A percentile compares a stretch with the other conserved stretches of the same genome.
Evolutionary conservation across 768 basidiomycete genomes (phyloP).

Genomic region (Boletus rufocinnamomeus): DNA sequence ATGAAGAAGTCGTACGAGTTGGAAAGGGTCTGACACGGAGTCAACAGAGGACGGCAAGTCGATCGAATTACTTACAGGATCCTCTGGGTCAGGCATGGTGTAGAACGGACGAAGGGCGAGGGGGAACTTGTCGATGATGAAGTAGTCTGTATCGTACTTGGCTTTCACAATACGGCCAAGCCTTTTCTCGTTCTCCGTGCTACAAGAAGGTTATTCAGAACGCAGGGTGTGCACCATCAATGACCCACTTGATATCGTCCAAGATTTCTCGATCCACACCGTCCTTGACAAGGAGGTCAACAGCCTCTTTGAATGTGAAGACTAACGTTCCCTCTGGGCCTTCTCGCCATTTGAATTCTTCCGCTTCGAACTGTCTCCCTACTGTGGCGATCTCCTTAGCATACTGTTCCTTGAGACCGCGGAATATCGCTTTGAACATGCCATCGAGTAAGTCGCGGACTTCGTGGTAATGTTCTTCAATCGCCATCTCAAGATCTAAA

Average conservation of each 20-base stretch:
- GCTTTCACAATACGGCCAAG: conserved; percentile 87
- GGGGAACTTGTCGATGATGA: conserved; percentile 99
- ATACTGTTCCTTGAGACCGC: conserved; percentile 74
- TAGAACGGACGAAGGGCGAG: conserved; percentile 95
- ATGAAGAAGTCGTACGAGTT: conserved; percentile 99
- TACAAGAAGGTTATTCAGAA: conserved; percentile 33
- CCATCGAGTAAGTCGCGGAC: conserved; percentile 90
- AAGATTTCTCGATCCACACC: conserved; percentile 75
- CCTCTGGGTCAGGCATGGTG: conserved; percentile 95
- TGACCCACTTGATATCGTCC: conserved; percentile 85
- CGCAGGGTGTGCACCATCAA: not conserved
- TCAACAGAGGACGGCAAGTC: conserved; percentile 5
- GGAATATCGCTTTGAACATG: conserved; percentile 86
- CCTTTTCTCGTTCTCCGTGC: conserved; percentile 94
- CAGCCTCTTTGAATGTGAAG: conserved; percentile 84
- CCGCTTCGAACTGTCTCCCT: conserved; percentile 87
- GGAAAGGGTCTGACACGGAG: conserved; percentile 65
- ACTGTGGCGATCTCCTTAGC: conserved; percentile 81
- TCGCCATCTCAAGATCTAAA: conserved; percentile 98
- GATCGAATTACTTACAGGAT: conserved; percentile 60
- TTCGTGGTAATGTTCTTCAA: conserved; percentile 99
- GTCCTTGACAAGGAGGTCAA: conserved; percentile 83
- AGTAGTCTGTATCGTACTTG: conserved; percentile 98
- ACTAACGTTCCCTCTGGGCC: conserved; percentile 71
- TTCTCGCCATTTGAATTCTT: conserved; percentile 91